phyloP scores from a whole-genome alignment of 2,329 filamentous ascomycete species.

The Colletotrichum orchidophilum region DNA sequence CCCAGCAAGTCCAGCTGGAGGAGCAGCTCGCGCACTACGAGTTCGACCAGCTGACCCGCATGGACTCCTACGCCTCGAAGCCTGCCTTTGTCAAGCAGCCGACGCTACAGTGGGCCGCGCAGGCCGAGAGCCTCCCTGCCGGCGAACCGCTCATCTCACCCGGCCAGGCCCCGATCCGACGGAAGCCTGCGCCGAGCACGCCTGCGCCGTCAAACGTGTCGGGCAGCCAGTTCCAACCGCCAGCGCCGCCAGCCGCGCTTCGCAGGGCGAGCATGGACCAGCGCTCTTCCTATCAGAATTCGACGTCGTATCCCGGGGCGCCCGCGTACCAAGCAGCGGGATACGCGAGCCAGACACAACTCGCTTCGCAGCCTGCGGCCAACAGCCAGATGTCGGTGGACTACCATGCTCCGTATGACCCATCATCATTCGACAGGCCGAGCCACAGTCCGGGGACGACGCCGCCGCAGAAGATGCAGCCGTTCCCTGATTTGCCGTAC shows the following conservation, averaged over 20 bases:
- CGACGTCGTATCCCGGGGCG: constrained; percentile 20
- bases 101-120: constrained; percentile 9
- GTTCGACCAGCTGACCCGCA: constrained; percentile 15
- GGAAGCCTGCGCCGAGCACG: constrained; percentile 21
- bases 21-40: constrained; percentile 14
- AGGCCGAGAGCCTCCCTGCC: background rate
- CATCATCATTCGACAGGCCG: constrained; percentile 13
- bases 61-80: constrained; percentile 1
- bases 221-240: constrained; percentile 10
- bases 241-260: background rate
- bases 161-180: constrained; percentile 22
- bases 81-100: constrained; percentile 11
- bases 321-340: constrained; percentile 10
- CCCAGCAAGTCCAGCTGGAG: constrained; percentile 17
- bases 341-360: background rate
- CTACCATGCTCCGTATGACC: constrained; percentile 18
- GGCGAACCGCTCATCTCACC: constrained; percentile 21
- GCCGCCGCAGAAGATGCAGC: constrained; percentile 19
- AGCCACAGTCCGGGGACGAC: constrained; percentile 10
- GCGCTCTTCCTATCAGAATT: constrained; percentile 16
- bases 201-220: constrained; percentile 12
- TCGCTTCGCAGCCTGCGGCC: background rate
- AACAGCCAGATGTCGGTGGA: constrained; percentile 1
- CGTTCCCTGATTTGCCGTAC: constrained; percentile 25
- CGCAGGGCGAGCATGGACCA: constrained; percentile 16